phyloP scores from a whole-genome alignment of 2,329 filamentous ascomycete genomes.

The Dothideomycetes sp. region DNA sequence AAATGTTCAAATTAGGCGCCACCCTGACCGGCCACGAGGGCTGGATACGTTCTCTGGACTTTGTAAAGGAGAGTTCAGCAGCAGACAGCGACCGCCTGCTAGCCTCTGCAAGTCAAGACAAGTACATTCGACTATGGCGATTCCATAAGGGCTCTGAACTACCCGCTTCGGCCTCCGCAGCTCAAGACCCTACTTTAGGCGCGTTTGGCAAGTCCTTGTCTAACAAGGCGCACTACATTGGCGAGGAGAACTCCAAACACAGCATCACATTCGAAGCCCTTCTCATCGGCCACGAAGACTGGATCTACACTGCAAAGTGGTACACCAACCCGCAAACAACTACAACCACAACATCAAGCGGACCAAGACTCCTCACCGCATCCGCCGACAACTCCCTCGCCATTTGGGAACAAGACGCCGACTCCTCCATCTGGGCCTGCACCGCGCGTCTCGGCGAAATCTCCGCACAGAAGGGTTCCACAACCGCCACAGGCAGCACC shows the following conservation, averaged over 20 bases:
- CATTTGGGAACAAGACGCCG: constrained; percentile 78
- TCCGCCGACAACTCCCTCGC: constrained; percentile 93
- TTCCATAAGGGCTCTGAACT: constrained; percentile 60
- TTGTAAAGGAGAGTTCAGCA: constrained; percentile 51
- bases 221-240: constrained; percentile 79
- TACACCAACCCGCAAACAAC: constrained; percentile 38
- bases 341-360: too few relatives aligned
- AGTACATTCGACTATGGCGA: constrained; percentile 91
- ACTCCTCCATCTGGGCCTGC: constrained; percentile 86
- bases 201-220: constrained; percentile 63
- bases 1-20: constrained; percentile 59
- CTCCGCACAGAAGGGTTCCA: constrained; percentile 87
- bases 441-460: constrained; percentile 81
- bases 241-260: constrained; percentile 50
- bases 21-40: constrained; percentile 84
- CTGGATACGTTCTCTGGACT: constrained; percentile 81
- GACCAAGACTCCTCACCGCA: constrained; percentile 57
- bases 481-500: constrained; percentile 88
- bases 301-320: constrained; percentile 89
- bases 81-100: constrained; percentile 60
- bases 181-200: constrained; percentile 45
- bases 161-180: constrained; percentile 43
- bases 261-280: constrained; percentile 88
- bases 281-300: constrained; percentile 90
- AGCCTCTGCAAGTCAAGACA: constrained; percentile 92